Conservation (phyloP, 2,329 filamentous ascomycete genomes). For the Monilinia fructigena region DNA sequence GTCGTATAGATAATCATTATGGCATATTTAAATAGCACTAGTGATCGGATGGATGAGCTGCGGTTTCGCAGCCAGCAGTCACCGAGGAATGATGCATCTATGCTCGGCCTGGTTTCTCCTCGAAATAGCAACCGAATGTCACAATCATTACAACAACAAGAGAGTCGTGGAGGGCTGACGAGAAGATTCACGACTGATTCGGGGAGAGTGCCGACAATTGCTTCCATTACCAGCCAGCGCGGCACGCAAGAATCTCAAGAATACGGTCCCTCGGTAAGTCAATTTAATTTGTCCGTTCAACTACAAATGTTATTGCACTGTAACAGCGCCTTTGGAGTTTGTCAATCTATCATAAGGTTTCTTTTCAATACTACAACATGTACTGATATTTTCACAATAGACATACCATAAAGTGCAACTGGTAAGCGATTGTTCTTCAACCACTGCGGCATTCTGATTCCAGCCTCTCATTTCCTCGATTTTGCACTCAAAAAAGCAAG, state of each 20-base stretch:
- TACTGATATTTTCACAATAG: constrained; percentile 43
- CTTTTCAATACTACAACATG: constrained; percentile 21
- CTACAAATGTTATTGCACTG: constrained; percentile 29
- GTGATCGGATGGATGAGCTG: constrained; percentile 73
- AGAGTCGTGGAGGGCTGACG: constrained; percentile 75
- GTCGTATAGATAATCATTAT: constrained; percentile 46
- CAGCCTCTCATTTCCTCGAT: constrained; percentile 6
- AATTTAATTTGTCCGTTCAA: constrained; percentile 26
- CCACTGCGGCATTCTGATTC: background rate
- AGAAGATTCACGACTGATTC: constrained; percentile 93
- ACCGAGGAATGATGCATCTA: constrained; percentile 71
- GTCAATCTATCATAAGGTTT: constrained; percentile 1
- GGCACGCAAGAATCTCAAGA: constrained; percentile 36
- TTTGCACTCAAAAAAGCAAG: constrained; percentile 10
- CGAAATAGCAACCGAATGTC: constrained; percentile 69
- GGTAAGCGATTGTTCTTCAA: constrained; percentile 52
- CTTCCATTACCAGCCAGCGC: constrained; percentile 41
- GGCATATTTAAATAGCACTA: constrained; percentile 63
- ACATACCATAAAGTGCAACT: constrained; percentile 72
- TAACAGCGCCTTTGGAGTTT: background rate
- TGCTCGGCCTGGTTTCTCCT: constrained; percentile 71
- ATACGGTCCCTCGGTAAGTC: constrained; percentile 40
- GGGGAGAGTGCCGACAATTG: constrained; percentile 74
- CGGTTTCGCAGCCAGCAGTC: constrained; percentile 76
- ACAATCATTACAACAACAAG: constrained; percentile 57